These are phyloP conservation scores for Bruguiera sexangula DNA, from an alignment of 345 rosid genomes.

Conservation along the genomic window DNA sequence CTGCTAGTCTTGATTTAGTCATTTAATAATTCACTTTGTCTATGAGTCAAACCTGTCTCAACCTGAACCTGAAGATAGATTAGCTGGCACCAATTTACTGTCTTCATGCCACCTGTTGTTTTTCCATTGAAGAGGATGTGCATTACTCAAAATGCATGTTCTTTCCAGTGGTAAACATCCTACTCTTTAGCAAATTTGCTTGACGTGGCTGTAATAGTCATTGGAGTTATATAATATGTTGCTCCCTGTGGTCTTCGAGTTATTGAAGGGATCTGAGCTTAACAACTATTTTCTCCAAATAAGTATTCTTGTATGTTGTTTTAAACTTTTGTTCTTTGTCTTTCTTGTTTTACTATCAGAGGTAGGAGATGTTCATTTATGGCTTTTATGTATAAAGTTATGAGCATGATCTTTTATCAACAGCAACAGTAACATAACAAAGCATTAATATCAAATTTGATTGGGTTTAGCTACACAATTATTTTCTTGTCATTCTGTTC, in stretches of 20 bases:
- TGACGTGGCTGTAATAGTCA: slow-evolving; percentile 1
- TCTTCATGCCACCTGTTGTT: not conserved
- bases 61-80: not conserved
- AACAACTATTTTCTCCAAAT: not conserved
- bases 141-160: not conserved
- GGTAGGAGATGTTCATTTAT: not conserved
- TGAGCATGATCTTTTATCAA: no score
- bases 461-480: no score
- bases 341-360: not conserved
- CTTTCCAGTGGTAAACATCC: not conserved
- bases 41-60: not conserved
- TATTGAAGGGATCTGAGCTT: not conserved
- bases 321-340: not conserved
- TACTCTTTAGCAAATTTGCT: not conserved
- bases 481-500: no score
- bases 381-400: no score
- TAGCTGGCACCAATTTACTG: not conserved
- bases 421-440: no score
- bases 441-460: no score
- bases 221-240: not conserved
- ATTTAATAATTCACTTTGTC: no score
- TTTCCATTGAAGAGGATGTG: not conserved
- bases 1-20: no score
- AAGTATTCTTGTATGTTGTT: not conserved
- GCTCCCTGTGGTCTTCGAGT: not conserved